Conservation (phyloP, 1,139 yeast genomes). For the Scheffersomyces stambukii region DNA sequence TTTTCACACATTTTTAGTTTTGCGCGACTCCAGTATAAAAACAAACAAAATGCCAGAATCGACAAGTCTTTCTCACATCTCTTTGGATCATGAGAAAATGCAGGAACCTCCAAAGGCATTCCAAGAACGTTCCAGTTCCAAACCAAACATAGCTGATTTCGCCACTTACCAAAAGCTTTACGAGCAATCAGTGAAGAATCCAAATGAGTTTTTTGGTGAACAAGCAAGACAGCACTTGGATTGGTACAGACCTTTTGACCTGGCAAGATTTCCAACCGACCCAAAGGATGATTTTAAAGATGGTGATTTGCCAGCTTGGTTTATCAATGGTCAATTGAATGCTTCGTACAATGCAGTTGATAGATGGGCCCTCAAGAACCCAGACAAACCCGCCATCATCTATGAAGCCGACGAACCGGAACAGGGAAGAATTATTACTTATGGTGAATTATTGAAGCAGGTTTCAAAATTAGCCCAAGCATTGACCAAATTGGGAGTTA, state of each 20-base stretch:
- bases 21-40: no score
- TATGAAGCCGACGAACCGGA: constrained; percentile 79
- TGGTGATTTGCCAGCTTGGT: constrained; percentile 76
- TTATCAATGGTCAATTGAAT: constrained; percentile 69
- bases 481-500: constrained; percentile 61
- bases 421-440: constrained; percentile 59
- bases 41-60: constrained; percentile 17
- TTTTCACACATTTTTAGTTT: no score
- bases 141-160: constrained; percentile 48
- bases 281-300: constrained; percentile 50
- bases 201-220: constrained; percentile 60
- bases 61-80: constrained; percentile 20
- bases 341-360: constrained; percentile 78
- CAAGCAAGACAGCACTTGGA: constrained; percentile 53
- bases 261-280: constrained; percentile 51
- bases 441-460: constrained; percentile 66
- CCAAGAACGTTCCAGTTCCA: constrained; percentile 43
- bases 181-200: constrained; percentile 64
- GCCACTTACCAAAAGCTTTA: constrained; percentile 59
- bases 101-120: constrained; percentile 56
- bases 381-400: constrained; percentile 70
- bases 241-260: constrained; percentile 64
- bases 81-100: constrained; percentile 41
- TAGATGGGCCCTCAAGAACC: constrained; percentile 70
- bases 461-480: constrained; percentile 71